These are phyloP conservation scores for Begonia peltatifolia DNA, from an alignment of 306 rosid genomes.

Conservation along the genomic window DNA sequence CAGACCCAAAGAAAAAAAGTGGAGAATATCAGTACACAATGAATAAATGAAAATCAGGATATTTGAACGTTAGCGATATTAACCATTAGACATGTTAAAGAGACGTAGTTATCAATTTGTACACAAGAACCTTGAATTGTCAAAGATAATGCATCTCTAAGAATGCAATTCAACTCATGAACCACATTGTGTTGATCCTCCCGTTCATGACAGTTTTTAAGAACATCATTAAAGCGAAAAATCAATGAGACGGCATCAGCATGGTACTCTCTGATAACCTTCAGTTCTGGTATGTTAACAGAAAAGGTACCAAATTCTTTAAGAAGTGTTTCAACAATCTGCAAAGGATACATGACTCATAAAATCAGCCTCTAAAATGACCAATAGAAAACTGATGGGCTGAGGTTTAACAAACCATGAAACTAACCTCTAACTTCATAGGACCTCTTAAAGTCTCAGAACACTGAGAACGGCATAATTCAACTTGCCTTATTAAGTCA, in stretches of 20 bases:
- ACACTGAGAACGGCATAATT: constrained; percentile 46
- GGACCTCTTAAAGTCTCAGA: constrained; percentile 43
- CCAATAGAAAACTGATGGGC: constrained; percentile 5
- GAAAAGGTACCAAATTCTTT: constrained; percentile 39
- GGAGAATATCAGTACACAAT: constrained; percentile 9
- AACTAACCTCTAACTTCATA: constrained; percentile 55
- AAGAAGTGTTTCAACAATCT: constrained; percentile 59
- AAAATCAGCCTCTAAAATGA: constrained; percentile 10
- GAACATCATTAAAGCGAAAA: constrained; percentile 36
- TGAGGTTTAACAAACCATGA: constrained; percentile 5
- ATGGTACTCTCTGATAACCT: constrained; percentile 48
- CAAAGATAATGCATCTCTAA: constrained; percentile 56
- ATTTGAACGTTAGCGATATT: no score
- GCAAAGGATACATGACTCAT: constrained; percentile 22
- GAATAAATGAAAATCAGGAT: constrained; percentile 1
- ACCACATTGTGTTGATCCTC: constrained; percentile 47
- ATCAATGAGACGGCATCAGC: constrained; percentile 55
- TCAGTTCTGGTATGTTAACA: constrained; percentile 67
- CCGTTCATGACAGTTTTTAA: constrained; percentile 31
- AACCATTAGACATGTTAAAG: no score
- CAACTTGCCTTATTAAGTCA: constrained; percentile 47
- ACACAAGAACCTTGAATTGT: constrained; percentile 56
- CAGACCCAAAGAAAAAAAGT: constrained; percentile 16
- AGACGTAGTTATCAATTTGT: background rate
- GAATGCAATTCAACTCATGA: constrained; percentile 41